These are phyloP conservation scores for Trametes cingulata DNA, from an alignment of 768 basidiomycete species.

Conservation along the genomic window DNA sequence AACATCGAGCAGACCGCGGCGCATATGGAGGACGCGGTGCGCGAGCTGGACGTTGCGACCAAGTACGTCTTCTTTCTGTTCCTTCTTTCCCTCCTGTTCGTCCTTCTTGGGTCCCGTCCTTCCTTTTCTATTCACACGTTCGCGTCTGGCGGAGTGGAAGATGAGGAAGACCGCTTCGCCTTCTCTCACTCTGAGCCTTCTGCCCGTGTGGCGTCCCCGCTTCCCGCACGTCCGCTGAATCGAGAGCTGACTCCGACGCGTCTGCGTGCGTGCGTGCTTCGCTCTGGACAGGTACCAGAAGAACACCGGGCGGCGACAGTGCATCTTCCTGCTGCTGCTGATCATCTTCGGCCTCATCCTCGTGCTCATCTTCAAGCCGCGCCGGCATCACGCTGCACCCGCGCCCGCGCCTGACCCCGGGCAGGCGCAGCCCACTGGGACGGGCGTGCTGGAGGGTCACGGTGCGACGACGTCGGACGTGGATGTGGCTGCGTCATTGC, in stretches of 20 bases:
- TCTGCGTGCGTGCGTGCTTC: background rate
- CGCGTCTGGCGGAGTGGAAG: too few relatives aligned
- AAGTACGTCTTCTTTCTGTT: constrained; percentile 49
- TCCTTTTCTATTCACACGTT: background rate
- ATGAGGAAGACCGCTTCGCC: background rate
- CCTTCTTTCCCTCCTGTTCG: background rate
- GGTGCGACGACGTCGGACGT: constrained; percentile 37
- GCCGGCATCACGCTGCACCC: constrained; percentile 45
- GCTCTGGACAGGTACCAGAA: constrained; percentile 76
- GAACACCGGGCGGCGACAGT: constrained; percentile 88
- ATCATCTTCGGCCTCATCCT: constrained; percentile 87
- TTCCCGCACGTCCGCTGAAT: background rate
- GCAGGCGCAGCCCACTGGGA: too few relatives aligned
- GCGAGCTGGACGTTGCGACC: constrained; percentile 81
- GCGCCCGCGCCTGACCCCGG: constrained; percentile 13
- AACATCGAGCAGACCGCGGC: constrained; percentile 92
- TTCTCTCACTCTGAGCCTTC: background rate
- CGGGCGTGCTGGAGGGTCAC: constrained; percentile 60
- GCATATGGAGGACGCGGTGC: constrained; percentile 79
- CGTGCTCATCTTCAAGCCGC: constrained; percentile 92
- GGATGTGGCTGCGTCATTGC: constrained; percentile 13
- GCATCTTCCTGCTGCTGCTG: constrained; percentile 89
- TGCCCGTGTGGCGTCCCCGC: background rate
- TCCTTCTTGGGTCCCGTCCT: background rate
- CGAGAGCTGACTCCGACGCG: background rate